phyloP scores from a whole-genome alignment of 108 stramenopile genomes.

The Cyclotella atomus region DNA sequence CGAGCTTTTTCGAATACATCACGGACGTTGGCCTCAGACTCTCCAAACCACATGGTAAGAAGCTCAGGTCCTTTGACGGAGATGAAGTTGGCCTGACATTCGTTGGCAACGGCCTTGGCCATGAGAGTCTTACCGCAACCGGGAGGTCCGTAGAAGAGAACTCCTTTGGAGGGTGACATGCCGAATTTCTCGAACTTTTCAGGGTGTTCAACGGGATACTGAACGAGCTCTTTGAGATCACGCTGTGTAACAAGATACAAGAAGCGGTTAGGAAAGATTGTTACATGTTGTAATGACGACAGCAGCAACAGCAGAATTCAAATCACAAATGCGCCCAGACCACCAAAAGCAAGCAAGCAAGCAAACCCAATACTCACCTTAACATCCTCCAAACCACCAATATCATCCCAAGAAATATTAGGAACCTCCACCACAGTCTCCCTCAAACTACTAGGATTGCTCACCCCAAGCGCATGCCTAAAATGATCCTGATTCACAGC shows the following conservation, averaged over 20 bases:
- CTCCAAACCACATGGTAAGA: slow-evolving; percentile 99
- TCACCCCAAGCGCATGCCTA: slow-evolving; percentile 93
- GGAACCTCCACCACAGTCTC: slow-evolving; percentile 99
- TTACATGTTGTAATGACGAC: no score
- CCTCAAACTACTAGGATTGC: slow-evolving; percentile 98
- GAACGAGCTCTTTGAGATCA: slow-evolving; percentile 99
- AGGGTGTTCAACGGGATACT: slow-evolving; percentile 99
- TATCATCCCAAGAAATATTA: slow-evolving; percentile 98
- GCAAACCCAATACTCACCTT: slow-evolving; percentile 67
- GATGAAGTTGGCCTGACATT: slow-evolving; percentile 99
- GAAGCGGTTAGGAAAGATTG: neutral
- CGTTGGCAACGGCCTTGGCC: slow-evolving; percentile 99
- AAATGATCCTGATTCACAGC: slow-evolving; percentile 99
- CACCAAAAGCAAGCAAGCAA: neutral
- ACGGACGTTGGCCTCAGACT: slow-evolving; percentile 99
- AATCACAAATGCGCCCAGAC: neutral
- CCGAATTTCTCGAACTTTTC: slow-evolving; percentile 99
- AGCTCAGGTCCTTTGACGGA: slow-evolving; percentile 99
- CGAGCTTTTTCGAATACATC: slow-evolving; percentile 99
- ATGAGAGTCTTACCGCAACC: slow-evolving; percentile 99
- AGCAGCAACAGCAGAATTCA: neutral
- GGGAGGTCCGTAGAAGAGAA: slow-evolving; percentile 99
- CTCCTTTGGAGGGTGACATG: slow-evolving; percentile 97
- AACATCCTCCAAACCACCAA: slow-evolving; percentile 98
- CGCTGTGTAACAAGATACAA: slow-evolving; percentile 61